Evolutionary conservation across 2,329 filamentous ascomycete species (phyloP), one percentile per base, ranked within the genome.

Genomic region (Teratosphaeria gauchensis): DNA sequence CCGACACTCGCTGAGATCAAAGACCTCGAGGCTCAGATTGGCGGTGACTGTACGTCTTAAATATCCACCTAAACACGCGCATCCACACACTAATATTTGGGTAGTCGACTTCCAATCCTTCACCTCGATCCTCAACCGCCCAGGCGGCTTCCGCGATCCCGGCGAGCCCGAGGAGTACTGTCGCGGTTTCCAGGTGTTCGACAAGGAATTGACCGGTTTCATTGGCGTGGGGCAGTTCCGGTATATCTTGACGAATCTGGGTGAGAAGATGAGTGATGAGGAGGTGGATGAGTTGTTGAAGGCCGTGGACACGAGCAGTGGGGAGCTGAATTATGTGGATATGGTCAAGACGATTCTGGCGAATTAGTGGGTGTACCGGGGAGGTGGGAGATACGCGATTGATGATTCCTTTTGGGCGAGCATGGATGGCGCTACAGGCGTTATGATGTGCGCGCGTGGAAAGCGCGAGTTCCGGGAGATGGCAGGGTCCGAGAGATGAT

Each of bases 231-330:
- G 94, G 59, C 94, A 99, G 79, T 84, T 99, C 75, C 89, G 95
- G 78, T 99, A 99, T 79, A 84, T 99, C 74, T 78, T 99, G 71
- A 99, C 94, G 59, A 97, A 97, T 74, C 78, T 99, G 69, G 94
- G 94, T 70, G 94, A 99, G 86, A 97, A 97, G 83, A 96, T 99
- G 91, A 90, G 88, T 62, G 92, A 99, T 70, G 94, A 97, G 64
- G 94, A 99, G 81, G 94, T 99, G 54, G 92, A 97, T 75, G 94
- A 99, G 82, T 83, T 99, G 72, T 86, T 99, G 75, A 99, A 97
- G 86, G 91, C 92, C 0, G 92, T 97, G 65, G 94, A 99, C 74
- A 95, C 92, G 62, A 94, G 88, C 77, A 92, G 88, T 58, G 92
- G 92, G 67, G 92, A 97, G 83, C 90, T 99, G 76, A 96, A 97